Base-by-base conservation (phyloP, 176 grass and related monocot species). In the Metroxylon sagu region DNA sequence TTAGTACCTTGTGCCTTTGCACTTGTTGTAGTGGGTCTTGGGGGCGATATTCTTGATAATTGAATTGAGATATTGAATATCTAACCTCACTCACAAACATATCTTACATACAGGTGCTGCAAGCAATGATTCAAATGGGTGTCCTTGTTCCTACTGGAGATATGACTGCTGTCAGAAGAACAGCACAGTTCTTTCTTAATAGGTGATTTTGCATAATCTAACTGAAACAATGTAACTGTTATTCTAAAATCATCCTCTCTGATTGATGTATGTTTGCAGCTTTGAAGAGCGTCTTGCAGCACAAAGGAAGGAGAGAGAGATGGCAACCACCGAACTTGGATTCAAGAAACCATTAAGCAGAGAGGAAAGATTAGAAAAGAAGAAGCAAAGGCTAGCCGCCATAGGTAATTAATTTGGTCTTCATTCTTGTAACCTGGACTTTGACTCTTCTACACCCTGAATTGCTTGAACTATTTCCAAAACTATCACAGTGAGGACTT, bases 91-190 rank as follows among this genome's bases (percentile, higher is more conserved):
- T 31, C 16, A 18, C 39, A 18, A 54, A 35, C 54, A 55, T 39
- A 3, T 55, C 16, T 17, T 68, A 14, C 49, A 57, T 75, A 50
- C 68, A 97, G 93, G 93, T 91, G 19, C 78, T 97, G 74, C 48
- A 88, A 88, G 75, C 93, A 56, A 88, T 88, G 93, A 70, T 97
- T 83, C 84, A 91, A 77, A 97, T 97, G 93, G 87, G 93, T 63
- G 93, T 97, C 25, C 93, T 97, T 85, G 93, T 97, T 82, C 93
- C 93, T 53, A 97, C 87, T 23, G 87, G 93, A 25, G 93, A 97
- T 74, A 91, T 97, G 93, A 97, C 93, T 43, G 93, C 93, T 71
- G 93, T 97, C 54, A 97, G 93, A 83, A 80, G 93, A 84, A 97
- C 87, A 70, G 87, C 93, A 80, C 81, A 83, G 64, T 97, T 97